Evolutionary conservation across 202 grass and related monocot species (phyloP), one percentile per base, ranked within the genome.

Genomic region (Dendrocalamus latiflorus): DNA sequence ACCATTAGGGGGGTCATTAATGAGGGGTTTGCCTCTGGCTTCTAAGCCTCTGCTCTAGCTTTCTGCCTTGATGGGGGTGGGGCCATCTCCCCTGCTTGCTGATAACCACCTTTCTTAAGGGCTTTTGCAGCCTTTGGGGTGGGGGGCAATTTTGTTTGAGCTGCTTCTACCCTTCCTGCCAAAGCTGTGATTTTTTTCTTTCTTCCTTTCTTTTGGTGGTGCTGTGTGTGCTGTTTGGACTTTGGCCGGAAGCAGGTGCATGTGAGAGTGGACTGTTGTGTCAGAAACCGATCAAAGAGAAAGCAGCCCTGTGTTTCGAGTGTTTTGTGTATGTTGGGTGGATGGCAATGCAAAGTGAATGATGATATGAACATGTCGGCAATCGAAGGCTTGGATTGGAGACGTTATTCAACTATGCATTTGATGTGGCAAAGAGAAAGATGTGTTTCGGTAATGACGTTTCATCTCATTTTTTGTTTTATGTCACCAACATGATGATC

Each of bases 1-100:
- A 90, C 88, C 5, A 80, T 90, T 90, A 90, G 69, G 41, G 79
- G 49, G 63, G 80, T 90, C 80, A 80, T 90, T 90, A 87, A 65
- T 80, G 72, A 45, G 48, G 48, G 57, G 44, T 37, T 85, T 57
- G 62, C 17, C 43, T 28, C 71, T 76, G 68, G 34, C 57, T 55
- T 86, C 67, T 83, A 70, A 87, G 85, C 75, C 63, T 68, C 69
- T 56, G 51, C 24, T 45, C 60, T 18, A 48, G 65, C 84, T 90
- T 90, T 87, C 84, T 90, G 84, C 50, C 68, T 17, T 75, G 75
- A 37, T 65, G 30, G 64, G 72, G 28, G 77, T 71, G 56, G 81
- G 55, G 9, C 4, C 79, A 1, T 33, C 73, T 33, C 72, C 59
- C 25, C 75, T 79, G 80, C 75, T 73, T 30, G 67, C 81, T 62